Conservation (phyloP, 2,329 filamentous ascomycete species). For the Gyromitra esculenta region DNA sequence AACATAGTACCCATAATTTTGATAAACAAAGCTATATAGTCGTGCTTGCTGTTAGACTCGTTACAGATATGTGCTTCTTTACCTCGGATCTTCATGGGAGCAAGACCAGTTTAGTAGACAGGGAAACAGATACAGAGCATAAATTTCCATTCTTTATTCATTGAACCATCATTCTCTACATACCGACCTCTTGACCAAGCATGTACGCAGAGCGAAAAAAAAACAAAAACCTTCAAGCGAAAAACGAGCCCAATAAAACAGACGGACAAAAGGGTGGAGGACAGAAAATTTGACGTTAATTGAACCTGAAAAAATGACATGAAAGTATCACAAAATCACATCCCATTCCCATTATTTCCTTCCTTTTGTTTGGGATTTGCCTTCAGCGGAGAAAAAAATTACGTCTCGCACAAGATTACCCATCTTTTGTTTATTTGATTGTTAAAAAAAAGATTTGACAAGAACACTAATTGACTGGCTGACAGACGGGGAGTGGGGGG, state of each 20-base stretch:
- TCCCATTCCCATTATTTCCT: slow-evolving; percentile 41
- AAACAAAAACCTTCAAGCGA: slow-evolving; percentile 52
- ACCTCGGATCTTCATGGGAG: neutral
- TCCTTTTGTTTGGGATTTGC: slow-evolving; percentile 29
- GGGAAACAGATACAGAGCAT: slow-evolving; percentile 20
- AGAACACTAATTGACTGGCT: slow-evolving; percentile 48
- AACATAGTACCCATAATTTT: too few relatives aligned
- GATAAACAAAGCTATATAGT: too few relatives aligned
- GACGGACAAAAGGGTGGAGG: slow-evolving; percentile 37
- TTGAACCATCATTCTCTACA: slow-evolving; percentile 49
- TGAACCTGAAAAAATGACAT: slow-evolving; percentile 48
- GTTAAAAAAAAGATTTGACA: slow-evolving; percentile 49
- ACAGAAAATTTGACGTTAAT: slow-evolving; percentile 37
- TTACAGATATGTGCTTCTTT: neutral
- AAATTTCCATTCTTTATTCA: slow-evolving; percentile 46
- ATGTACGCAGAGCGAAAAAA: slow-evolving; percentile 39
- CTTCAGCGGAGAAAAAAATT: slow-evolving; percentile 33
- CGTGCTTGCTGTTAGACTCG: too few relatives aligned
- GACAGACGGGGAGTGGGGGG: slow-evolving; percentile 23
- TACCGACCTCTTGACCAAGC: slow-evolving; percentile 32
- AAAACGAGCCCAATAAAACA: slow-evolving; percentile 49
- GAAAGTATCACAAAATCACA: slow-evolving; percentile 48
- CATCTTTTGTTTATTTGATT: slow-evolving; percentile 49
- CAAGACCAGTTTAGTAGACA: neutral
- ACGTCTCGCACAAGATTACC: slow-evolving; percentile 50